These are phyloP conservation scores for Globisporangium polare DNA, from an alignment of 352 stramenopile genomes.

Conservation along the genomic window DNA sequence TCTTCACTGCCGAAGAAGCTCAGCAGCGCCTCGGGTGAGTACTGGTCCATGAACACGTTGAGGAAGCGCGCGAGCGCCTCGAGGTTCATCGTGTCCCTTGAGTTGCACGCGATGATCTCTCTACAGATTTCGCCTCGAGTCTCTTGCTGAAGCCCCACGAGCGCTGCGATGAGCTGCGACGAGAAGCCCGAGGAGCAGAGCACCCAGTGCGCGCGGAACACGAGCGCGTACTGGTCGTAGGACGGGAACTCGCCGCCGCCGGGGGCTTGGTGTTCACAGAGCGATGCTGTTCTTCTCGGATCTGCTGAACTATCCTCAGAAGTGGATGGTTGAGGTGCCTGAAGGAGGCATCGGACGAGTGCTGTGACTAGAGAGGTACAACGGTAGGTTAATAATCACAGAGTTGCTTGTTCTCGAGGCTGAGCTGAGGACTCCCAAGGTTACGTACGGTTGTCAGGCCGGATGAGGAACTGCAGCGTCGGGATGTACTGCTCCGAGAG, in stretches of 20 bases:
- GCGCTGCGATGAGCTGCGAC: constrained; percentile 53
- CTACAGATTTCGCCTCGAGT: constrained; percentile 24
- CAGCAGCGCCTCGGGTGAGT: constrained; percentile 47
- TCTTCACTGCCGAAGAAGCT: constrained; percentile 35
- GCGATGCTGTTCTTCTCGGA: constrained; percentile 7
- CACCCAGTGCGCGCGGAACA: constrained; percentile 64
- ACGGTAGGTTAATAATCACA: background rate
- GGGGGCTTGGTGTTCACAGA: constrained; percentile 9
- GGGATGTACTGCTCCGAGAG: constrained; percentile 59
- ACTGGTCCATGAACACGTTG: constrained; percentile 67
- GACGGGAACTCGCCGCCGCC: constrained; percentile 32
- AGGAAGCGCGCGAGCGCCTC: constrained; percentile 59
- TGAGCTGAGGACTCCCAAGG: background rate
- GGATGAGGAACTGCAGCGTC: constrained; percentile 56
- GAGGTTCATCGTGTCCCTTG: constrained; percentile 58
- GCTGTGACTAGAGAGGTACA: constrained; percentile 25
- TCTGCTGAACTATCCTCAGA: constrained; percentile 3
- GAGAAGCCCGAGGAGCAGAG: constrained; percentile 57
- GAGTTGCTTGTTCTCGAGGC: background rate
- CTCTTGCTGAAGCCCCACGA: constrained; percentile 38
- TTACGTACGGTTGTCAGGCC: constrained; percentile 49
- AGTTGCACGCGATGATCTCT: constrained; percentile 39
- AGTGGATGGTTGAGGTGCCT: constrained; percentile 20
- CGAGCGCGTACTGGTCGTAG: constrained; percentile 56
- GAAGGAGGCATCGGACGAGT: constrained; percentile 44